Base-by-base conservation (phyloP, 2,329 filamentous ascomycete species). In the Monosporascus cannonballus region DNA sequence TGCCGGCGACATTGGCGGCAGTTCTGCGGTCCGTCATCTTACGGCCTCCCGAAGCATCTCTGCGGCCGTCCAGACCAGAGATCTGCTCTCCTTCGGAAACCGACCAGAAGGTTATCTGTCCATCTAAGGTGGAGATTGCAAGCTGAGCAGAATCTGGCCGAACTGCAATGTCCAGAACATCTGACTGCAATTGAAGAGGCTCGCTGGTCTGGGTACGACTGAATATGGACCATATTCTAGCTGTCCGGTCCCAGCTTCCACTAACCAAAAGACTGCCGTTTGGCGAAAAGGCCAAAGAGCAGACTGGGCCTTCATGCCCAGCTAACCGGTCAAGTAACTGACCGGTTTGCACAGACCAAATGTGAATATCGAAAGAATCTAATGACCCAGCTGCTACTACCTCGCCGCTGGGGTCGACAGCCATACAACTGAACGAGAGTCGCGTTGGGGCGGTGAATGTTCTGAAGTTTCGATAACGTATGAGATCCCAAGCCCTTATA, bases 271-370 rank as follows among this genome's bases (percentile, higher is more conserved):
- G 83, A 54, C 85, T 81, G 34, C 92, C 93, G 64, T 96, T 90
- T 1, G 92, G 89, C 1, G 93, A 85, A 66, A 99, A 99, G 3
- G 90, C 84, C 25, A 99, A 75, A 2, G 89, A 86, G 5, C 91
- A 94, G 1, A 99, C 87, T 0, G 94, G 94, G 0, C 93, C 94
- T 72, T 99, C 93, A 61, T 99, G 94, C 1, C 94, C 95, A 6
- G 92, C 82, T 24, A 99, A 77, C 59, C 87, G 87, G 67, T 99
- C 94, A 6, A 99, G 83, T 18, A 99, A 77, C 69, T 99, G 94
- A 3, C 94, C 94, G 1, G 93, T 99, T 67, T 99, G 94, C 4
- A 99, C 95, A 5, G 90, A 96, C 94, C 94, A 99, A 56, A 99
- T 89, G 71, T 99, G 92, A 49, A 99, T 90, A 65, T 97, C 93